phyloP scores from a whole-genome alignment of 768 basidiomycete species.

The Leccinum pellstonianum region DNA sequence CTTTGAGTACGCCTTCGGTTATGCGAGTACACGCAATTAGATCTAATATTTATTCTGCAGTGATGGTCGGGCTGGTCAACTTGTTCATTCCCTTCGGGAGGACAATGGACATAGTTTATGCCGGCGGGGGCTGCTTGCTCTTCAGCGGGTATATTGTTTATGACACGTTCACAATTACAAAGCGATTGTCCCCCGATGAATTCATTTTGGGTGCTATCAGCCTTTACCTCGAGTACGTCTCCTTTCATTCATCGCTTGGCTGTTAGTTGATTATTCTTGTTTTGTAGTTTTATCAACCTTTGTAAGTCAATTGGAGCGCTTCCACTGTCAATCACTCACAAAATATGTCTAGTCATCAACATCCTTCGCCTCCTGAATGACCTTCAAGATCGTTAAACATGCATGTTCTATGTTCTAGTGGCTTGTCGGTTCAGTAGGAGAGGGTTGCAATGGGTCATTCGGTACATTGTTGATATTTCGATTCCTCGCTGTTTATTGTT shows the following conservation, averaged over 20 bases:
- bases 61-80: conserved; percentile 79
- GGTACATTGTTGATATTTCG: background rate
- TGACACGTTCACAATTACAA: conserved; percentile 90
- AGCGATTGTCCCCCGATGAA: conserved; percentile 87
- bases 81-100: conserved; percentile 84
- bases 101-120: conserved; percentile 80
- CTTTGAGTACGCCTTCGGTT: conserved; percentile 52
- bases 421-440: background rate
- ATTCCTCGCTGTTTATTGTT: conserved; percentile 7
- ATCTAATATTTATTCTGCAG: conserved; percentile 33
- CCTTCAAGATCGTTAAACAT: conserved; percentile 40
- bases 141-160: conserved; percentile 91
- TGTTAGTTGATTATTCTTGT: conserved; percentile 17
- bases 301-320: conserved; percentile 49
- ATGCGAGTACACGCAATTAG: background rate
- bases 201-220: conserved; percentile 88
- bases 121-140: conserved; percentile 73
- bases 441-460: background rate
- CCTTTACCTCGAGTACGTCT: conserved; percentile 88
- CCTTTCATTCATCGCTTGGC: background rate
- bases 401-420: background rate
- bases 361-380: conserved; percentile 80
- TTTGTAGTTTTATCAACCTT: conserved; percentile 75
- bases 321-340: conserved; percentile 4
- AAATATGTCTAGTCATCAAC: conserved; percentile 57